Evolutionary conservation across 306 rosid genomes (phyloP), one percentile per base, ranked within the genome.

Genomic region (Boehmeria nivea): DNA sequence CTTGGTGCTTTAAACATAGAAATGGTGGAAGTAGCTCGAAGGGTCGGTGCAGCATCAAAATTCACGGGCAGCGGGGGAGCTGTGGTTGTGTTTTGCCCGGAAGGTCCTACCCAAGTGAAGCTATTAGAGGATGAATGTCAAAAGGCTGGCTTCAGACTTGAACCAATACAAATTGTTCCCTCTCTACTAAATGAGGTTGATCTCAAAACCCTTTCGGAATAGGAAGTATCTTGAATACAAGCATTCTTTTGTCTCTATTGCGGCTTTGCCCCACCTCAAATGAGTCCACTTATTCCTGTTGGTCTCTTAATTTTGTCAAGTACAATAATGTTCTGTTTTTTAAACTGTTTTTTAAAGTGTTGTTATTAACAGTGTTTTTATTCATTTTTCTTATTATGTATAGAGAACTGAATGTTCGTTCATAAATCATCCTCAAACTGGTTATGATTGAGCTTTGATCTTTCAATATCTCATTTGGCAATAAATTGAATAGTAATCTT

Each of bases 61-160:
- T 91, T 91, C 73, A 91, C 99, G 1, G 99, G 99, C 16, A 91
- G 99, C 6, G 99, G 96, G 40, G 99, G 99, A 70, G 99, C 96
- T 45, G 81, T 91, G 4, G 86, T 84, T 19, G 95, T 80, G 31
- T 87, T 72, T 59, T 91, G 96, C 59, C 96, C 96, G 0, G 63
- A 77, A 12, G 99, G 99, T 38, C 43, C 74, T 50, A 68, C 77
- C 43, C 99, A 87, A 73, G 89, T 70, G 72, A 68, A 79, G 77
- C 93, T 61, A 43, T 72, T 91, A 27, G 84, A 87, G 75, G 81
- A 78, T 22, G 86, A 73, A 50, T 84, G 99, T 58, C 56, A 31
- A n/a, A 55, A 72, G 43, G 93, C 82, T 63, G 95, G 95, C 54
- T 87, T 91, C 52, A 64, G 54, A 57, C 26, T 87, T 34, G 77